Evolutionary conservation across 805 yeast species (phyloP).

Genomic region (Sungouiella thailandica): DNA sequence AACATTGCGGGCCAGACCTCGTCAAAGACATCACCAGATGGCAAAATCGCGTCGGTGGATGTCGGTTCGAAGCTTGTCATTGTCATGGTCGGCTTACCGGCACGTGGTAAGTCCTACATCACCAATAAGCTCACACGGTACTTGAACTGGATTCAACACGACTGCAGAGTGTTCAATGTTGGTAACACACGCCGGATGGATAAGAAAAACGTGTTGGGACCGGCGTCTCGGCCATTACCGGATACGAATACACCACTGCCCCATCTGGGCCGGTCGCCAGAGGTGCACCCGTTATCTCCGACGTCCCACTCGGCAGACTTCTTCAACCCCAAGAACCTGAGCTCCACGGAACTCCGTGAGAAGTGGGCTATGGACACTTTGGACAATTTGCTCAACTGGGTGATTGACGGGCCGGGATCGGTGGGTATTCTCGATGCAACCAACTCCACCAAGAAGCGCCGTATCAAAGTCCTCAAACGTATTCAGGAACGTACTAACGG

Average conservation of each 20-base stretch:
- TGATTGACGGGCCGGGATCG: slow-evolving; percentile 75
- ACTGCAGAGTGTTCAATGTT: slow-evolving; percentile 86
- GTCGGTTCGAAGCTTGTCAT: slow-evolving; percentile 73
- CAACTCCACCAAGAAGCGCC: slow-evolving; percentile 63
- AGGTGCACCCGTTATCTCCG: slow-evolving; percentile 16
- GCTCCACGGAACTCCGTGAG: slow-evolving; percentile 66
- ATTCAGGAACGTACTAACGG: slow-evolving; percentile 54
- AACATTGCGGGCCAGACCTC: slow-evolving; percentile 92
- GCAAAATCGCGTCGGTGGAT: slow-evolving; percentile 57
- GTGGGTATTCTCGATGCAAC: slow-evolving; percentile 92
- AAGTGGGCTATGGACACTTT: slow-evolving; percentile 96
- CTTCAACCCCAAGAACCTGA: slow-evolving; percentile 73
- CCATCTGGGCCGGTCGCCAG: slow-evolving; percentile 11
- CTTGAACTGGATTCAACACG: slow-evolving; percentile 91
- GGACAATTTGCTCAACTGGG: slow-evolving; percentile 75
- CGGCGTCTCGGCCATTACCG: slow-evolving; percentile 58
- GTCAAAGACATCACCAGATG: slow-evolving; percentile 74
- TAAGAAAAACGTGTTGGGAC: slow-evolving; percentile 48
- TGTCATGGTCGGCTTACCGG: slow-evolving; percentile 96
- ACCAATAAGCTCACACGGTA: slow-evolving; percentile 88
- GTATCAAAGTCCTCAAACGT: slow-evolving; percentile 52
- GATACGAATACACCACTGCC: slow-evolving; percentile 36
- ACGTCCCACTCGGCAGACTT: slow-evolving; percentile 70
- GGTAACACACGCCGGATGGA: slow-evolving; percentile 90
- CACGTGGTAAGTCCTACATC: slow-evolving; percentile 90